Conservation (phyloP, 176 grass and related monocot species). For the Oryza glumipatula region DNA sequence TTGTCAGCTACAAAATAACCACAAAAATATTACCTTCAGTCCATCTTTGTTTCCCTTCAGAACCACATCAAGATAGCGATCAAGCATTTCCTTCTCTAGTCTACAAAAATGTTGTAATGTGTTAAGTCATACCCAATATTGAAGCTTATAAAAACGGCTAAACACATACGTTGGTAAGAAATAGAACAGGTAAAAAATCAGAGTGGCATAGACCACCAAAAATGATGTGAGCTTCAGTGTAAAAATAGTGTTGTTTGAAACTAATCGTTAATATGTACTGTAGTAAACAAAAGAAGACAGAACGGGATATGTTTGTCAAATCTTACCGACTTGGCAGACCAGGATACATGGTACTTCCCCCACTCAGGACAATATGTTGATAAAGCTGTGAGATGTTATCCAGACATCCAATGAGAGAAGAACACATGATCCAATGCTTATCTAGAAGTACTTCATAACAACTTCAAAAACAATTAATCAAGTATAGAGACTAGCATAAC, state of each 20-base stretch:
- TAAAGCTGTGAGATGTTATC: constrained; percentile 73
- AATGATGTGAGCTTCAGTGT: constrained; percentile 7
- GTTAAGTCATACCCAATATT: constrained; percentile 32
- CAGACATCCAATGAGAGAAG: constrained; percentile 37
- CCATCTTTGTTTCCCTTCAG: constrained; percentile 97
- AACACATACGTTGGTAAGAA: constrained; percentile 6
- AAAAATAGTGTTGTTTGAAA: constrained; percentile 12
- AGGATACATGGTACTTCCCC: constrained; percentile 98
- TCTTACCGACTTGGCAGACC: constrained; percentile 88
- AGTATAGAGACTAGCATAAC: background rate
- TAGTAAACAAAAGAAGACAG: background rate
- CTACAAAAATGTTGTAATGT: constrained; percentile 44
- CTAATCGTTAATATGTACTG: background rate
- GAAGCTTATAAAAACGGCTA: constrained; percentile 19
- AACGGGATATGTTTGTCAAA: background rate
- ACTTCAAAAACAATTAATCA: background rate
- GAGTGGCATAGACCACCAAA: constrained; percentile 3
- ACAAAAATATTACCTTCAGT: constrained; percentile 63
- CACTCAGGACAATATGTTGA: constrained; percentile 93
- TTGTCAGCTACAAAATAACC: background rate
- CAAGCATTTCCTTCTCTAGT: constrained; percentile 95
- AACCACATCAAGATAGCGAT: constrained; percentile 86
- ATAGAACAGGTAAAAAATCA: background rate
- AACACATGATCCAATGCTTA: background rate
- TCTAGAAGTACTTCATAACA: background rate